Evolutionary conservation across 495 filamentous ascomycete genomes (phyloP).

Genomic region (Chaetomium tenue): DNA sequence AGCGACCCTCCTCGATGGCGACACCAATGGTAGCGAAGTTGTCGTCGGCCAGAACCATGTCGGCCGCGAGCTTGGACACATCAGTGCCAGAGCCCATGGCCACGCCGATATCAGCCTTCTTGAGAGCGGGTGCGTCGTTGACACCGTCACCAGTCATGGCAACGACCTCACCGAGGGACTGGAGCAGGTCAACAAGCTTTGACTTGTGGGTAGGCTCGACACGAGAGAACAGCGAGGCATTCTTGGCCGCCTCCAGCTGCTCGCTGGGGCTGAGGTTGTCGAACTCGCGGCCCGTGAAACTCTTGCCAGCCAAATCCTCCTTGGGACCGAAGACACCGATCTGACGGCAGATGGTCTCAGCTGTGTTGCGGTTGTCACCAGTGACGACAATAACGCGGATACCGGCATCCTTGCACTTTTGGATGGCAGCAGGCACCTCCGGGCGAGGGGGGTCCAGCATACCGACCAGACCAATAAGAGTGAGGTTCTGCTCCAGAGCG

Average conservation of each 20-base stretch:
- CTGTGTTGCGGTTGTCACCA: slow-evolving; percentile 95
- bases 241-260: slow-evolving; percentile 78
- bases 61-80: slow-evolving; percentile 92
- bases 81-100: slow-evolving; percentile 99
- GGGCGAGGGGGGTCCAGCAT: slow-evolving; percentile 97
- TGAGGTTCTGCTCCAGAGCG: slow-evolving; percentile 88
- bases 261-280: slow-evolving; percentile 77
- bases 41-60: slow-evolving; percentile 98
- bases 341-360: slow-evolving; percentile 94
- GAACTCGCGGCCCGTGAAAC: slow-evolving; percentile 92
- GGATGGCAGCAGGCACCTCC: slow-evolving; percentile 85
- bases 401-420: slow-evolving; percentile 85
- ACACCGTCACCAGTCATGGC: slow-evolving; percentile 99
- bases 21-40: slow-evolving; percentile 98
- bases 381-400: slow-evolving; percentile 98
- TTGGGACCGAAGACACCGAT: slow-evolving; percentile 86
- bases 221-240: slow-evolving; percentile 90
- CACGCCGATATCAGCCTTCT: slow-evolving; percentile 98
- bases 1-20: slow-evolving; percentile 94
- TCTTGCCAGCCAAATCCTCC: slow-evolving; percentile 87
- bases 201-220: slow-evolving; percentile 96
- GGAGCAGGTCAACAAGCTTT: slow-evolving; percentile 91
- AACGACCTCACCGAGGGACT: slow-evolving; percentile 89
- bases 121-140: slow-evolving; percentile 96
- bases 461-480: slow-evolving; percentile 85